Conservation (phyloP, 2,329 filamentous ascomycete species). For the Diaporthe australafricana region DNA sequence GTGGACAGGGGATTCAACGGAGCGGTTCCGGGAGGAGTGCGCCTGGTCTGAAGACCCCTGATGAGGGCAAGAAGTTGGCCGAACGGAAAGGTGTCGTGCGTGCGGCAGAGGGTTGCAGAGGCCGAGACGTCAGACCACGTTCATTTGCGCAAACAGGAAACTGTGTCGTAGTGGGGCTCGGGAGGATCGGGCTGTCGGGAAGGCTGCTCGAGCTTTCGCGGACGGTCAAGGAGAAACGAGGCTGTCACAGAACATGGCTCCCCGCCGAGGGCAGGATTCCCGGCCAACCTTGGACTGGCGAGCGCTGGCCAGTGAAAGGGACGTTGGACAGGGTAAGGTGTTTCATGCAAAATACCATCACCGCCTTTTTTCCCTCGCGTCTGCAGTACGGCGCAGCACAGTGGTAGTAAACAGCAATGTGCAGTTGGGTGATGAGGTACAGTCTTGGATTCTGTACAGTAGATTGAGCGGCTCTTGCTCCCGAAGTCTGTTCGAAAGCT, state of each 20-base stretch:
- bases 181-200: conserved; percentile 9
- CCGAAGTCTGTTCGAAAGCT: conserved; percentile 4
- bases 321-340: conserved; percentile 1
- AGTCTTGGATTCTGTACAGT: not conserved
- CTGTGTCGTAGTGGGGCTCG: conserved; percentile 21
- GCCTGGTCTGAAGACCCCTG: not conserved
- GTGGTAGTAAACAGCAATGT: not conserved
- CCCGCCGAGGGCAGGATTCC: conserved; percentile 15
- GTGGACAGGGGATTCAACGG: not conserved
- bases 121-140: conserved; percentile 23
- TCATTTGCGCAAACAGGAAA: conserved; percentile 30
- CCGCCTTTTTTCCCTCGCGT: not conserved
- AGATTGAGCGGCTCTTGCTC: not conserved
- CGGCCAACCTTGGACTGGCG: conserved; percentile 2
- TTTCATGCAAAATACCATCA: conserved; percentile 17
- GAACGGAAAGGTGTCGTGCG: not conserved
- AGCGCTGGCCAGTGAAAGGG: conserved; percentile 2
- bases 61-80: conserved; percentile 22
- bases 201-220: conserved; percentile 20
- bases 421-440: not conserved
- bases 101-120: conserved; percentile 19
- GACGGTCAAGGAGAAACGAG: conserved; percentile 9
- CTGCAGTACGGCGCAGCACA: not conserved
- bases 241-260: conserved; percentile 18
- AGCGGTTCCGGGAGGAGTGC: conserved; percentile 9